Evolutionary conservation across 768 basidiomycete species (phyloP), one percentile per base, ranked within the genome.

Genomic region (Leccinum uliginosum): DNA sequence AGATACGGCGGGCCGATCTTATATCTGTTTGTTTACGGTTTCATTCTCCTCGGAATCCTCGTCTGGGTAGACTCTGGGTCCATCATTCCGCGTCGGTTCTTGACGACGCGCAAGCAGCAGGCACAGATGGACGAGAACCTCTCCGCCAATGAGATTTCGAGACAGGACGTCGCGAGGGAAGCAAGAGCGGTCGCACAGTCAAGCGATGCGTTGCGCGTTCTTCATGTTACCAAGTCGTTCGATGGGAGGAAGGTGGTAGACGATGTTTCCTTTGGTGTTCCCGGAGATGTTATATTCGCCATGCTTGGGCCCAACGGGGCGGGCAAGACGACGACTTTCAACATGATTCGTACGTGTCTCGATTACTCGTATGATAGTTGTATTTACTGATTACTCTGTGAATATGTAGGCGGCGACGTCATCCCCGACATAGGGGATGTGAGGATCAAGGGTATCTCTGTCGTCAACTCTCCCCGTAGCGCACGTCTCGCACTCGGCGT

Each of bases 271-370:
- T 81, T 91, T 62, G 84, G 83, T 0, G 84, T 90, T 26, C 71
- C 81, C 1, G 72, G 71, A 40, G 79, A 87, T 47, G 85, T 83
- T 49, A 75, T 87, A 17, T 88, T 90, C 61, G 87, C 85, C 4
- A 69, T 91, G 59, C 75, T 92, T 15, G 90, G 90, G 2, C 90
- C 90, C 1, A 92, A 91, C 61, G 90, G 90, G 7, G 90, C 89
- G 8, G 89, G 90, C 0, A 91, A 91, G 71, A 91, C 87, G 11
- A 90, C 90, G 0, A 86, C 84, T 0, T 89, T 91, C 70, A 88
- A 89, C 59, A 80, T 89, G 65, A 90, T 92, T 57, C 84, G 87
- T 87, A 63, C 55, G 86, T 76, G 15, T 23, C 26, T 21, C 17
- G 0, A 43, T 26, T 21, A 10, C 14, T 27, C 17, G 7, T 9